These are phyloP conservation scores for Hyaloperonospora arabidopsidis DNA, from an alignment of 352 stramenopile species.

Conservation along the genomic window DNA sequence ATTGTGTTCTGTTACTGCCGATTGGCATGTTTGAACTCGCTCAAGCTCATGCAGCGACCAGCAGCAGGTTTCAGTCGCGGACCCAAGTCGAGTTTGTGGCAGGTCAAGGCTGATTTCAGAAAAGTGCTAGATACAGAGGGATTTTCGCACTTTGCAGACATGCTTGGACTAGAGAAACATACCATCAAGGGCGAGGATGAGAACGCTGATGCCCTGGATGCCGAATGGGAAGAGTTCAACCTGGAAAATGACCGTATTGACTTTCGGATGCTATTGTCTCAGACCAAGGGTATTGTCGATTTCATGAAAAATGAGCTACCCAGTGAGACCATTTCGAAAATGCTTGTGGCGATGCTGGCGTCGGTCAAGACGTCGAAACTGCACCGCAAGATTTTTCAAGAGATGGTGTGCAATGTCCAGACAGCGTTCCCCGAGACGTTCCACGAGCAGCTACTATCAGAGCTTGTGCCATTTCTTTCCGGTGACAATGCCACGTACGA, in stretches of 20 bases:
- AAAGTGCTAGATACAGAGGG: constrained; percentile 76
- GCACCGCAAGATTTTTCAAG: constrained; percentile 83
- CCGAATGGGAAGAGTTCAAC: constrained; percentile 83
- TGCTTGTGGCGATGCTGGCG: constrained; percentile 77
- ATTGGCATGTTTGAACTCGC: constrained; percentile 72
- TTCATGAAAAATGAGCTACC: constrained; percentile 58
- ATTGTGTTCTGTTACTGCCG: constrained; percentile 80
- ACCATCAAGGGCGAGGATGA: constrained; percentile 15
- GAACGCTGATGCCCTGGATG: constrained; percentile 41
- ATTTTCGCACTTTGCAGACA: constrained; percentile 59
- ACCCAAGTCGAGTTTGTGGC: constrained; percentile 67
- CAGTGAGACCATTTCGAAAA: constrained; percentile 75
- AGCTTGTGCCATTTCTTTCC: constrained; percentile 76
- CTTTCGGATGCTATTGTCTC: constrained; percentile 67
- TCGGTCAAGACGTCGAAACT: constrained; percentile 82
- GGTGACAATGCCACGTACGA: constrained; percentile 65
- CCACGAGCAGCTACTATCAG: constrained; percentile 47
- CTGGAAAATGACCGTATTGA: constrained; percentile 82
- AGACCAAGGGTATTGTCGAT: constrained; percentile 54
- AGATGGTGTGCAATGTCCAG: constrained; percentile 84
- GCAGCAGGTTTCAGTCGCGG: constrained; percentile 37
- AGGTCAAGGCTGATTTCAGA: constrained; percentile 77
- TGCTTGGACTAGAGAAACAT: constrained; percentile 57
- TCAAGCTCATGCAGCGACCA: constrained; percentile 65
- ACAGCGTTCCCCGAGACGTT: constrained; percentile 60